phyloP scores from a whole-genome alignment of 2,329 filamentous ascomycete genomes.

The Chaetomiaceae sp. region DNA sequence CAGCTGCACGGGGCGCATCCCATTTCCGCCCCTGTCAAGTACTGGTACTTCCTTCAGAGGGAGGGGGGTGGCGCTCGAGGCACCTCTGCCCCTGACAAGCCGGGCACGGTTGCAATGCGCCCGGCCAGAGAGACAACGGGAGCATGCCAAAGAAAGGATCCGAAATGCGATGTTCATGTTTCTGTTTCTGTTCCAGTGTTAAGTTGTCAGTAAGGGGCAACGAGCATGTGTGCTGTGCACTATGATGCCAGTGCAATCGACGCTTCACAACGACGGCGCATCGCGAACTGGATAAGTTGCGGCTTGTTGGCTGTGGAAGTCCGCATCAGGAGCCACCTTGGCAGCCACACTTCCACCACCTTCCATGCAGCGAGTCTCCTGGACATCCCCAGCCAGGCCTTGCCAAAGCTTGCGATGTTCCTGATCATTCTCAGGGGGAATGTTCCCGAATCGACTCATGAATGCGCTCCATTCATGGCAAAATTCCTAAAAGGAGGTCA shows the following conservation, averaged over 20 bases:
- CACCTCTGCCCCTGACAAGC: conserved; percentile 16
- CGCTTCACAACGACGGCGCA: too few relatives aligned
- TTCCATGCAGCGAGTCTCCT: too few relatives aligned
- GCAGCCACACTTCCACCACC: too few relatives aligned
- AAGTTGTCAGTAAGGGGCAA: neutral
- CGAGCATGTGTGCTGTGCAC: too few relatives aligned
- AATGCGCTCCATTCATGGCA: neutral
- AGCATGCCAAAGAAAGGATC: neutral
- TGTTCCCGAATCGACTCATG: too few relatives aligned
- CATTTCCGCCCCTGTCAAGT: conserved; percentile 12
- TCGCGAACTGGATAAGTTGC: too few relatives aligned
- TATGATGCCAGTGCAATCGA: too few relatives aligned
- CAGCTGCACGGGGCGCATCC: conserved; percentile 12
- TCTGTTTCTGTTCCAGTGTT: neutral
- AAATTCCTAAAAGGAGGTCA: neutral
- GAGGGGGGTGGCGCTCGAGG: conserved; percentile 7
- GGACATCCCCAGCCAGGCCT: too few relatives aligned
- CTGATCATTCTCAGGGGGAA: too few relatives aligned
- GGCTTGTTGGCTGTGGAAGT: too few relatives aligned
- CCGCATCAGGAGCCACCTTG: too few relatives aligned
- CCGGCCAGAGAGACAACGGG: neutral
- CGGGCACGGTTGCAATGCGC: conserved; percentile 11
- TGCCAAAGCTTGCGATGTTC: too few relatives aligned
- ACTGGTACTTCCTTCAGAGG: conserved; percentile 17
- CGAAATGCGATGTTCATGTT: neutral